Percentiles rank a stretch among this genome's conserved stretches.
Conservation (phyloP, 1,284 basidiomycete species). For the Puccinia horiana region DNA sequence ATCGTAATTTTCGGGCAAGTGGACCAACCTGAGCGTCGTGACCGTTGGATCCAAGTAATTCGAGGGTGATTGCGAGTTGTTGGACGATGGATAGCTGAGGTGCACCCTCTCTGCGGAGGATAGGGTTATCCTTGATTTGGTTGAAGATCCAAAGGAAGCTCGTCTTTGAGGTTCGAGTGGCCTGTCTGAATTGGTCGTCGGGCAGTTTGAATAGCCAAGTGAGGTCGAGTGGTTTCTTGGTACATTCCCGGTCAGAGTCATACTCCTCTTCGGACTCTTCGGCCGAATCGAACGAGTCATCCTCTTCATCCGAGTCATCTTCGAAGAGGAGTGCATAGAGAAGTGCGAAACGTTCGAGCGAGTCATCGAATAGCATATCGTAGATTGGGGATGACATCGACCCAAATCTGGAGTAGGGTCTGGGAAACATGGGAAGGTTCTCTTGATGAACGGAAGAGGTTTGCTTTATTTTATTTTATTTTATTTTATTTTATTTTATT, state of each 20-base stretch:
- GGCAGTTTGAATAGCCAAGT: constrained; percentile 2
- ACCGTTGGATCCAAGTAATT: constrained; percentile 16
- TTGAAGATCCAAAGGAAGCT: constrained; percentile 28
- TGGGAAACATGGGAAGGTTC: neutral
- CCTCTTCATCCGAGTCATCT: neutral
- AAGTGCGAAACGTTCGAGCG: neutral
- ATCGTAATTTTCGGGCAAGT: neutral
- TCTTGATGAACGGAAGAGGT: no score
- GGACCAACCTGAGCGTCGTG: neutral
- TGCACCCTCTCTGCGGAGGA: neutral
- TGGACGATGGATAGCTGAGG: constrained; percentile 9
- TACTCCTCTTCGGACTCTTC: neutral
- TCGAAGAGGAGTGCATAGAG: constrained; percentile 3
- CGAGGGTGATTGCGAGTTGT: constrained; percentile 11
- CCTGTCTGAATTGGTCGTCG: constrained; percentile 6
- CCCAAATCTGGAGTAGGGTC: neutral
- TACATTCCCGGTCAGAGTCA: constrained; percentile 12
- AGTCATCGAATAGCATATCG: neutral
- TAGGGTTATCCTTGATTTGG: constrained; percentile 18
- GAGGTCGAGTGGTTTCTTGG: constrained; percentile 14
- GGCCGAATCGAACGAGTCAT: neutral
- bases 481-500: no score
- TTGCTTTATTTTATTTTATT: no score
- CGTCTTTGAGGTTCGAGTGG: neutral
- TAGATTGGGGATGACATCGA: neutral